These are phyloP conservation scores for Schizochytrium sp. DNA, from an alignment of 108 stramenopile species.

Conservation along the genomic window DNA sequence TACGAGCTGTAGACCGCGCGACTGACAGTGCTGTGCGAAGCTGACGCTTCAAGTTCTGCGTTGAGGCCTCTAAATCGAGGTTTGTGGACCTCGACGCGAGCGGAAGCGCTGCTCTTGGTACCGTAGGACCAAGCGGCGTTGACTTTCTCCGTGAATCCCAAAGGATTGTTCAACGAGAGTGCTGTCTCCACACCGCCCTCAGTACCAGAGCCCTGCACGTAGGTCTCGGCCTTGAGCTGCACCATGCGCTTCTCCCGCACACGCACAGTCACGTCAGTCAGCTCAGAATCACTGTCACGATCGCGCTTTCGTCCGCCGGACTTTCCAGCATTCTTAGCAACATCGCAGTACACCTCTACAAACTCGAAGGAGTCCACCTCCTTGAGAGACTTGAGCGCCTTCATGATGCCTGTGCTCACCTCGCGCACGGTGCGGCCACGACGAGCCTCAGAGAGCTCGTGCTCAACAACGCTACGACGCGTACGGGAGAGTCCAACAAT, in stretches of 20 bases:
- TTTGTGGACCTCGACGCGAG: slow-evolving; percentile 42
- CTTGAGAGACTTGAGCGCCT: slow-evolving; percentile 42
- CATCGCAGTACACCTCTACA: slow-evolving; percentile 58
- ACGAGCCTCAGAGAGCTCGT: slow-evolving; percentile 43
- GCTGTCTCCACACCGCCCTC: slow-evolving; percentile 56
- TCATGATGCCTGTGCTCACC: slow-evolving; percentile 59
- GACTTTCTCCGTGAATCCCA: slow-evolving; percentile 54
- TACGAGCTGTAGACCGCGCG: slow-evolving; percentile 40
- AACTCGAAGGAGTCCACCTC: slow-evolving; percentile 53
- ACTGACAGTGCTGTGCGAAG: slow-evolving; percentile 20
- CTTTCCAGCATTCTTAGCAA: slow-evolving; percentile 8
- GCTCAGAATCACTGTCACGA: neutral
- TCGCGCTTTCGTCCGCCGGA: neutral
- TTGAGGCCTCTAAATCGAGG: slow-evolving; percentile 18
- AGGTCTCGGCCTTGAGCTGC: slow-evolving; percentile 56
- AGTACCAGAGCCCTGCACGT: slow-evolving; percentile 24
- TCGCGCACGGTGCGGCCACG: slow-evolving; percentile 53
- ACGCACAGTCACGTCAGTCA: slow-evolving; percentile 50
- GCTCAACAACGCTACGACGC: slow-evolving; percentile 47
- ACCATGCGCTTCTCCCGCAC: slow-evolving; percentile 56
- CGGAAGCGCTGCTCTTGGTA: slow-evolving; percentile 54
- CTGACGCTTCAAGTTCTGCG: neutral
- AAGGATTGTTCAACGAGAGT: slow-evolving; percentile 35
- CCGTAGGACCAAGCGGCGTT: slow-evolving; percentile 57
- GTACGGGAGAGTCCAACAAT: slow-evolving; percentile 48